Conservation (phyloP, 495 filamentous ascomycete genomes). For the Sordaria brevicollis region DNA sequence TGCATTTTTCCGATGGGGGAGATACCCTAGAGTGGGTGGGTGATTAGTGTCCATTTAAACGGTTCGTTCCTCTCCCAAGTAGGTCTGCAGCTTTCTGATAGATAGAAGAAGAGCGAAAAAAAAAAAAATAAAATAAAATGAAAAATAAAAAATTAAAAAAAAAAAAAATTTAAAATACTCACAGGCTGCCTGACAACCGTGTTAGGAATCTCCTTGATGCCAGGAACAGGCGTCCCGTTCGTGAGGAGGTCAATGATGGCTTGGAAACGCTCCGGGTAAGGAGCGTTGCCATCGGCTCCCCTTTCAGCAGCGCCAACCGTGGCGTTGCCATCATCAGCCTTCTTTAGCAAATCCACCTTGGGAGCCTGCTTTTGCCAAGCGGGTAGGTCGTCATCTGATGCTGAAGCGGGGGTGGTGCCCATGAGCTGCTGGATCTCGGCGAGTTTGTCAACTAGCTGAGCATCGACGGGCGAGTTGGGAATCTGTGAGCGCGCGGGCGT, state of each 20-base stretch:
- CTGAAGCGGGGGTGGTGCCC: neutral
- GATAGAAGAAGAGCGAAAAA: neutral
- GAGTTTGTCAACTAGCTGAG: conserved; percentile 15
- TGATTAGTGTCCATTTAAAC: neutral
- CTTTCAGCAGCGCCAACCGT: conserved; percentile 3
- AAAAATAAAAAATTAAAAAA: neutral
- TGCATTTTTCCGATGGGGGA: conserved; percentile 24
- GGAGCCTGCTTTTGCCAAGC: conserved; percentile 35
- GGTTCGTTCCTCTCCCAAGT: neutral
- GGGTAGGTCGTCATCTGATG: conserved; percentile 15
- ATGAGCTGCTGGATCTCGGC: conserved; percentile 17
- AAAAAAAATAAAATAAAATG: neutral
- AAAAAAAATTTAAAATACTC: neutral
- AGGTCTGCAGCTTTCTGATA: neutral
- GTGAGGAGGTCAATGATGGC: conserved; percentile 85
- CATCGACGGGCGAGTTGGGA: conserved; percentile 5
- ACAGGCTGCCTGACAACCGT: conserved; percentile 56
- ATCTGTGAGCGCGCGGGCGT: neutral
- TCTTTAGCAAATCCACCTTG: conserved; percentile 29
- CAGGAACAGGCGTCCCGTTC: conserved; percentile 72
- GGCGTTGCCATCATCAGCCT: conserved; percentile 15
- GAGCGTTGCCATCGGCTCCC: conserved; percentile 31
- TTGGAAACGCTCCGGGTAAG: conserved; percentile 79
- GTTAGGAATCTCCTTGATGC: conserved; percentile 81
- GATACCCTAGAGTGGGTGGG: conserved; percentile 11